Conservation (phyloP, 2,329 filamentous ascomycete genomes). For the Penicillium decumbens region DNA sequence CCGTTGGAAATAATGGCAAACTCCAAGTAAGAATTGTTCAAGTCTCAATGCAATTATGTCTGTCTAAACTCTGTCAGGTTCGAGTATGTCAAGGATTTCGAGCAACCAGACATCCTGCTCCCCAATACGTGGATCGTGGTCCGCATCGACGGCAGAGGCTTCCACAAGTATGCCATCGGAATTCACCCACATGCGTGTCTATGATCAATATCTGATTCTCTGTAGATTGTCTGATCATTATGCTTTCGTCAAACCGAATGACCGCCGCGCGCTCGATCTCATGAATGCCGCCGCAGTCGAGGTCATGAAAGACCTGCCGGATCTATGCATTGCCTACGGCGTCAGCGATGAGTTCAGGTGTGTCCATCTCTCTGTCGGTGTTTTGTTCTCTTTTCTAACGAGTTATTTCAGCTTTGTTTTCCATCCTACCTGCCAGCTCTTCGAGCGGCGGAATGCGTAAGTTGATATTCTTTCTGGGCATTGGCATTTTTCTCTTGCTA, state of each 20-base stretch:
- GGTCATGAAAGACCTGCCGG: conserved; percentile 76
- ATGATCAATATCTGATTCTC: conserved; percentile 2
- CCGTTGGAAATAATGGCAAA: conserved; percentile 31
- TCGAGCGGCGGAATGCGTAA: conserved; percentile 77
- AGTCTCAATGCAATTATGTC: not conserved
- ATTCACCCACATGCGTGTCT: not conserved
- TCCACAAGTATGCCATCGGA: conserved; percentile 68
- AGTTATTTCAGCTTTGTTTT: conserved; percentile 67
- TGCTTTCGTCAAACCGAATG: conserved; percentile 86
- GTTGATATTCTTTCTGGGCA: conserved; percentile 12
- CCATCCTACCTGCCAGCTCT: conserved; percentile 73
- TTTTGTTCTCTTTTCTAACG: not conserved
- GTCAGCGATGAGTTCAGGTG: conserved; percentile 84
- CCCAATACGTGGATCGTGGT: conserved; percentile 95
- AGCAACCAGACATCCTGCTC: conserved; percentile 73
- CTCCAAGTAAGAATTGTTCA: conserved; percentile 31
- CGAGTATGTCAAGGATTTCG: conserved; percentile 88
- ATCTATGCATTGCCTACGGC: conserved; percentile 84
- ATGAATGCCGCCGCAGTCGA: conserved; percentile 92
- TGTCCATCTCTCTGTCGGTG: conserved; percentile 1
- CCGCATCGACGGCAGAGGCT: conserved; percentile 86
- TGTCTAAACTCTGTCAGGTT: conserved; percentile 55
- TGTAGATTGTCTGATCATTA: conserved; percentile 75
- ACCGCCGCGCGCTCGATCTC: conserved; percentile 75
- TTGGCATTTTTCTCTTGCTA: not conserved